Evolutionary conservation across 202 grass and related monocot species (phyloP).

Genomic region (Eragrostis tef): DNA sequence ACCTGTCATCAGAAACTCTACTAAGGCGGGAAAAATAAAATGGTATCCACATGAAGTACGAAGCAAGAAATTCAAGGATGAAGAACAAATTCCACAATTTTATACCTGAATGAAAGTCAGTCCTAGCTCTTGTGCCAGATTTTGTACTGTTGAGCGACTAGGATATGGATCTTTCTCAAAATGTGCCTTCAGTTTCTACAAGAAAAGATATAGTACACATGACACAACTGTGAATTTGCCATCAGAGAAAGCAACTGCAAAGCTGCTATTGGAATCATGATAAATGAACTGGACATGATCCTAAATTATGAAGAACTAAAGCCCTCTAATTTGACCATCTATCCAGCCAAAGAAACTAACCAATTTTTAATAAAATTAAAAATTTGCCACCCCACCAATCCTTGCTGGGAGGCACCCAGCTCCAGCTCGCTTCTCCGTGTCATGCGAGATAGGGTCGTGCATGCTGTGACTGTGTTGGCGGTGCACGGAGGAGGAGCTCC

Average conservation of each 20-base stretch:
- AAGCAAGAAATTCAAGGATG: constrained; percentile 25
- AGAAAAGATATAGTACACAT: constrained; percentile 35
- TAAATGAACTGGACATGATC: not conserved
- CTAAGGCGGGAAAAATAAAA: constrained; percentile 39
- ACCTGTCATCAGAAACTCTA: constrained; percentile 61
- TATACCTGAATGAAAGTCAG: constrained; percentile 74
- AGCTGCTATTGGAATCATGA: not conserved
- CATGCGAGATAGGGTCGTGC: not conserved
- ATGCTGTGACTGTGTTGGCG: not conserved
- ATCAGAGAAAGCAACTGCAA: not conserved
- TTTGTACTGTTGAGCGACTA: constrained; percentile 66
- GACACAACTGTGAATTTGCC: not conserved
- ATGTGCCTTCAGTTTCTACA: constrained; percentile 69
- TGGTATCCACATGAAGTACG: constrained; percentile 13
- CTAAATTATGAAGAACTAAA: not conserved
- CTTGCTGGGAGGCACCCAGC: not conserved
- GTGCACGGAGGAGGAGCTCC: not conserved
- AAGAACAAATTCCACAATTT: not conserved
- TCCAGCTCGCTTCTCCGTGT: not conserved
- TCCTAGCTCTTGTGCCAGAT: constrained; percentile 71
- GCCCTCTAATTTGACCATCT: not conserved
- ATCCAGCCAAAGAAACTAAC: not conserved
- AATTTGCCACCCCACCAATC: not conserved
- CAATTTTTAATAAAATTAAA: not conserved
- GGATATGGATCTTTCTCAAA: constrained; percentile 84